Base-by-base conservation (phyloP, 2,329 filamentous ascomycete species). In the Kalmusia sp. region DNA sequence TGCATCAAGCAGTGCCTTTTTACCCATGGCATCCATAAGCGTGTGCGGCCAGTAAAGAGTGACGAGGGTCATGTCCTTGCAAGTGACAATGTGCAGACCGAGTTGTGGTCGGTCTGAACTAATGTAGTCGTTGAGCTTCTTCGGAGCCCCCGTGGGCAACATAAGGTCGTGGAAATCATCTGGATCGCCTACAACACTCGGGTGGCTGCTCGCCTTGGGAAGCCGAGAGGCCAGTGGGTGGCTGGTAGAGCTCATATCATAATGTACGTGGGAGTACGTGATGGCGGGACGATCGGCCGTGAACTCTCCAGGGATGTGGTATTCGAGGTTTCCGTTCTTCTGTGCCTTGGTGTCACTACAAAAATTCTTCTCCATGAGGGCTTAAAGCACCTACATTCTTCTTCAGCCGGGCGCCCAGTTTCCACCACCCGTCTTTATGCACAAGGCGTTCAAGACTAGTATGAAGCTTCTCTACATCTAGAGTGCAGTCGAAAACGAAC, bases 41-140 rank as follows among this genome's bases (percentile, higher is more conserved):
- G 55, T 59, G 39, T 70, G 67, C 6, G 57, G 53, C 59, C 59
- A 69, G 25, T 55, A 60, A 2, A 70, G 22, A 1, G 61, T 61
- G 14, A 69, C 50, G 8, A 69, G 33, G 0, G 67, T 68, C 1
- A 60, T 56, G 41, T 70, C 62, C 4, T 52, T 52, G 44, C 68
- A 69, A 6, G 57, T 62, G 7, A 58, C 55, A 24, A 67, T 33
- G 25, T 62, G 58, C 12, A 67, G 37, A 1, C 56, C 57, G 3
- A 68, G 47, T 35, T 59, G 52, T 19, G 65, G 55, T 35, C 55
- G 51, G 31, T 71, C 68, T 3, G 28, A 11, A 19, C n/a, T 21
- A 24, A 52, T 7, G 21, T 52, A 52, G 43, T 52, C 50, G 3
- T 15, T 21, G 14, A 52, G 27, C 6, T 31, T 41, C 35, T 14